Evolutionary conservation across 2,329 filamentous ascomycete genomes (phyloP).

Genomic region (Westerdykella sp.): DNA sequence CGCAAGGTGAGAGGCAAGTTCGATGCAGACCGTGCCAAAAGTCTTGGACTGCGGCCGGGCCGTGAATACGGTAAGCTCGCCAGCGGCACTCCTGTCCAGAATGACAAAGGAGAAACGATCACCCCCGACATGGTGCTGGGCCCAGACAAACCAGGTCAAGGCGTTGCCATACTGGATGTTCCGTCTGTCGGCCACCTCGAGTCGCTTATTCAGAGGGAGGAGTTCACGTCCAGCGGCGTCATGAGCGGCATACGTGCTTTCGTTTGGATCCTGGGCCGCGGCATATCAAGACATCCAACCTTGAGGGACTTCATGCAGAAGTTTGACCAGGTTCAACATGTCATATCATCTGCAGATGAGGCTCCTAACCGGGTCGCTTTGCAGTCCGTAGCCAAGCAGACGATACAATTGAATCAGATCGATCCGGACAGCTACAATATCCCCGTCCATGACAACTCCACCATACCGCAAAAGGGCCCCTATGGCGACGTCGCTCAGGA

Average conservation of each 20-base stretch:
- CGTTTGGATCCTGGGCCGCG: slow-evolving; percentile 75
- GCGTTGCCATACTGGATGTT: slow-evolving; percentile 74
- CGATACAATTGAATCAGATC: slow-evolving; percentile 63
- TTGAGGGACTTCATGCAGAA: slow-evolving; percentile 65
- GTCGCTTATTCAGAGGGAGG: slow-evolving; percentile 60
- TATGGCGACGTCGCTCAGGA: slow-evolving; percentile 1
- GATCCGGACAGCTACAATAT: slow-evolving; percentile 68
- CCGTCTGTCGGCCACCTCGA: slow-evolving; percentile 65
- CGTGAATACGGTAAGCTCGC: slow-evolving; percentile 56
- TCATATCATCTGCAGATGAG: slow-evolving; percentile 68
- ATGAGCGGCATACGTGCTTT: slow-evolving; percentile 63
- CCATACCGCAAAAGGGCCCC: slow-evolving; percentile 35
- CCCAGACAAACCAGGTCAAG: slow-evolving; percentile 58
- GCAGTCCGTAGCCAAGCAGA: slow-evolving; percentile 59
- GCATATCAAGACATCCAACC: slow-evolving; percentile 55
- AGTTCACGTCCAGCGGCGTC: slow-evolving; percentile 61
- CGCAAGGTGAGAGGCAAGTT: slow-evolving; percentile 78
- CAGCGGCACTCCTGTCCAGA: slow-evolving; percentile 56
- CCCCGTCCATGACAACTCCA: slow-evolving; percentile 58
- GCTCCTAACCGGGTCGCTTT: slow-evolving; percentile 71
- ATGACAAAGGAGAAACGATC: slow-evolving; percentile 60
- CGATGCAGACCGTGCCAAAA: slow-evolving; percentile 56
- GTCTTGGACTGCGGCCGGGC: slow-evolving; percentile 58
- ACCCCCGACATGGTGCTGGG: slow-evolving; percentile 85
- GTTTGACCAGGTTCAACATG: slow-evolving; percentile 59